A percentile compares a stretch with the other conserved stretches of the same genome.
phyloP scores from a whole-genome alignment of 768 basidiomycete genomes.

The Heimioporus sp. region DNA sequence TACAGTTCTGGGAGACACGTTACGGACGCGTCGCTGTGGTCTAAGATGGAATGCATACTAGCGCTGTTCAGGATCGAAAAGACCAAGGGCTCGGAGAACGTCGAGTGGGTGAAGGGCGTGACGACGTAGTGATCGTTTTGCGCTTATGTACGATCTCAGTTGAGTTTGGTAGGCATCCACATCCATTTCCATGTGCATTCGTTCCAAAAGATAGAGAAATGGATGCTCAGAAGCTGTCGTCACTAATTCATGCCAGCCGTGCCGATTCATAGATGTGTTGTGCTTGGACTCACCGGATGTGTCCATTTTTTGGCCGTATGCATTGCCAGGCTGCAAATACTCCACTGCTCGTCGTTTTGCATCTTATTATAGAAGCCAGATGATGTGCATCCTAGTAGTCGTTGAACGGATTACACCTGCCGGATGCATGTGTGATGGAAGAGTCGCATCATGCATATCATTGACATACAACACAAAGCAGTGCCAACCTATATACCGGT shows the following conservation, averaged over 20 bases:
- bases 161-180: slow-evolving; percentile 7
- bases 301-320: no score
- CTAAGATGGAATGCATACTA: slow-evolving; percentile 18
- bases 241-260: slow-evolving; percentile 6
- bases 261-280: neutral
- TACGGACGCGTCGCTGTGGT: slow-evolving; percentile 22
- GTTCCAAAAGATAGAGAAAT: slow-evolving; percentile 12
- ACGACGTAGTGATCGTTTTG: slow-evolving; percentile 3
- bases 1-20: slow-evolving; percentile 20
- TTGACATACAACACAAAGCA: no score
- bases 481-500: no score
- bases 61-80: slow-evolving; percentile 16
- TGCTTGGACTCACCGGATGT: no score
- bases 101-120: slow-evolving; percentile 18
- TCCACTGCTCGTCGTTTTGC: no score
- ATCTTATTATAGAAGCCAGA: no score
- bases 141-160: neutral
- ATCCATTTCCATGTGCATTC: slow-evolving; percentile 17
- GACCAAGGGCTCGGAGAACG: slow-evolving; percentile 11
- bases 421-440: no score
- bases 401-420: no score
- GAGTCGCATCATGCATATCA: no score
- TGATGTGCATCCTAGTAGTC: no score
- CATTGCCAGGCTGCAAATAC: no score
- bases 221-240: slow-evolving; percentile 12